A percentile compares a stretch with the other conserved stretches of the same genome.
Evolutionary conservation across 2,329 filamentous ascomycete species (phyloP).

Genomic region (Ampelomyces quisqualis): DNA sequence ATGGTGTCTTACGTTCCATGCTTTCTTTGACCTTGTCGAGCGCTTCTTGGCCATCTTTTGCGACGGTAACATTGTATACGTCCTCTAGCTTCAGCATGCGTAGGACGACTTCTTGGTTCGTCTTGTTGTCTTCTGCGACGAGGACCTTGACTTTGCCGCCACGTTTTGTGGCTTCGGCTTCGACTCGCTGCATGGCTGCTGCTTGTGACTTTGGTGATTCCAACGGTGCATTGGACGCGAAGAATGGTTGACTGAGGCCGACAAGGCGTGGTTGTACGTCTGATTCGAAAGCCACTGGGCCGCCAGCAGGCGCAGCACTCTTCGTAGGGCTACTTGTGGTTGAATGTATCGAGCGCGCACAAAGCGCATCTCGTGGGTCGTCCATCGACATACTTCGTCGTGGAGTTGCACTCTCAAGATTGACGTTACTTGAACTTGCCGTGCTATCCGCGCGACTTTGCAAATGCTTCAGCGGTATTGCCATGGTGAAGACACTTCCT

Average conservation of each 20-base stretch:
- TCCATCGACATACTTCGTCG: slow-evolving; percentile 34
- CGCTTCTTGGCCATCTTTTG: slow-evolving; percentile 73
- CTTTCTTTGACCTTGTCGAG: slow-evolving; percentile 81
- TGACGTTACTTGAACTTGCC: slow-evolving; percentile 41
- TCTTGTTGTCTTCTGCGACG: slow-evolving; percentile 77
- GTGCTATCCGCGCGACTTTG: slow-evolving; percentile 63
- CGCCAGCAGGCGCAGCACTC: slow-evolving; percentile 20
- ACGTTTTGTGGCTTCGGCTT: slow-evolving; percentile 59
- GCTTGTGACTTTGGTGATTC: slow-evolving; percentile 62
- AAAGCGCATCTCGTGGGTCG: slow-evolving; percentile 34
- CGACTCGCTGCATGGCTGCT: slow-evolving; percentile 64
- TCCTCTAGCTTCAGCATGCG: slow-evolving; percentile 74
- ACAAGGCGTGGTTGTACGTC: slow-evolving; percentile 76
- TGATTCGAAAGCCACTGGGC: slow-evolving; percentile 52
- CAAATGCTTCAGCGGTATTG: slow-evolving; percentile 76
- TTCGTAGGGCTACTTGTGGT: slow-evolving; percentile 24
- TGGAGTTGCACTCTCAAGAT: slow-evolving; percentile 24
- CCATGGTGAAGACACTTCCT: slow-evolving; percentile 80
- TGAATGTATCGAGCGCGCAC: slow-evolving; percentile 36
- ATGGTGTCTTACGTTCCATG: slow-evolving; percentile 71
- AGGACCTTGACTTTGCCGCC: slow-evolving; percentile 71
- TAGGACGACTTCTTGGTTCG: slow-evolving; percentile 51
- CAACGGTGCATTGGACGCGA: slow-evolving; percentile 54
- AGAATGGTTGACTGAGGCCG: slow-evolving; percentile 81
- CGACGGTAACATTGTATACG: slow-evolving; percentile 84